Conservation (phyloP, 257 asterid species). For the Salvia splendens region DNA sequence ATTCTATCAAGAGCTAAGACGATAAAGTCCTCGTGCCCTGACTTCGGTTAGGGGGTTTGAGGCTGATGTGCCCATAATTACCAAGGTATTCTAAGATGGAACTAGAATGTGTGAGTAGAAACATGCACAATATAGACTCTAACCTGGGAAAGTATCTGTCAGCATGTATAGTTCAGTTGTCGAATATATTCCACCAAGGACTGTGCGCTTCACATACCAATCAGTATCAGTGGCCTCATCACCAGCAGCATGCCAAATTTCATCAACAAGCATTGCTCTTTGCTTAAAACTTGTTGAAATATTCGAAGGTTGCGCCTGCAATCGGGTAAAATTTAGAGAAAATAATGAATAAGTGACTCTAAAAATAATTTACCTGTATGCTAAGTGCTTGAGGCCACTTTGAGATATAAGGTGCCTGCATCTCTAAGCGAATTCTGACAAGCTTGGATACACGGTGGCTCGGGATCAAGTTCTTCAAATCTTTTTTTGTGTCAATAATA, state of each 20-base stretch:
- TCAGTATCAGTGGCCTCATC: constrained; percentile 68
- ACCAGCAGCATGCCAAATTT: constrained; percentile 90
- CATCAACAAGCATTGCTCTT: constrained; percentile 91
- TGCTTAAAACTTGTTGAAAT: constrained; percentile 85
- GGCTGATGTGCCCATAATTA: not conserved
- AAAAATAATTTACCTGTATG: constrained; percentile 61
- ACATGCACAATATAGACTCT: constrained; percentile 1
- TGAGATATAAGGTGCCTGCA: constrained; percentile 92
- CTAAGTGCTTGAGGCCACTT: constrained; percentile 98
- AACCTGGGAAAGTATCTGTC: constrained; percentile 89
- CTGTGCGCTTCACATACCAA: constrained; percentile 82
- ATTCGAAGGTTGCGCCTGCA: constrained; percentile 80
- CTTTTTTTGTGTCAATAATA: constrained; percentile 61
- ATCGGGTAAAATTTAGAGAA: not conserved
- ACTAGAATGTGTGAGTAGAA: constrained; percentile 5
- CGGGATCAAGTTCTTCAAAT: constrained; percentile 60
- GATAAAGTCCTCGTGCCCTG: not conserved
- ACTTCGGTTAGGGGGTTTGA: not conserved
- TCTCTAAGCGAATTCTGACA: constrained; percentile 79
- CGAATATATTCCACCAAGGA: constrained; percentile 91
- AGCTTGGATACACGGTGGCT: constrained; percentile 76
- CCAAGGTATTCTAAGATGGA: constrained; percentile 16
- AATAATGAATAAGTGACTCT: constrained; percentile 7
- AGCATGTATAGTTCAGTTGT: constrained; percentile 89
- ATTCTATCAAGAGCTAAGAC: not conserved